Evolutionary conservation across 352 stramenopile species (phyloP).

Genomic region (Globisporangium nunn): DNA sequence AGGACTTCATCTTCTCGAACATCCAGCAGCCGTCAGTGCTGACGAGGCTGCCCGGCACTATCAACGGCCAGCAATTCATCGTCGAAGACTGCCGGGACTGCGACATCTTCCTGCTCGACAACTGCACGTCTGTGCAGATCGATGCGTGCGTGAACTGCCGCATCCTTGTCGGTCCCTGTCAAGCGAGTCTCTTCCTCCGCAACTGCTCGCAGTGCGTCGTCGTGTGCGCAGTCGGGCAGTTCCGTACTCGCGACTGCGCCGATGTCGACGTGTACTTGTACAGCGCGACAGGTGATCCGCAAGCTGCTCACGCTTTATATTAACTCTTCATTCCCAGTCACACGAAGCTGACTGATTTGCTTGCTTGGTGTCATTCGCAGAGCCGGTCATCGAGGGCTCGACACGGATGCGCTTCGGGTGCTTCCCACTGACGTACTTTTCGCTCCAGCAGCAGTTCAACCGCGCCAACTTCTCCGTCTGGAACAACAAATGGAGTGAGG

Average conservation of each 20-base stretch:
- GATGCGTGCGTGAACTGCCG: conserved; percentile 63
- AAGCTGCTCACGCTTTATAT: neutral
- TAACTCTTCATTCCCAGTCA: neutral
- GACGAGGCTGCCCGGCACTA: conserved; percentile 44
- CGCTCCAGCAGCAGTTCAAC: conserved; percentile 58
- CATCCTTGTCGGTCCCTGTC: conserved; percentile 61
- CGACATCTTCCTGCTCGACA: conserved; percentile 71
- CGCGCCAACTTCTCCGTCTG: conserved; percentile 64
- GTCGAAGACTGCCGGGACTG: conserved; percentile 65
- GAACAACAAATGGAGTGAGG: conserved; percentile 83
- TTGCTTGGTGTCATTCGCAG: conserved; percentile 11
- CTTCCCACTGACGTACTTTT: conserved; percentile 65
- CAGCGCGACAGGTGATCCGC: conserved; percentile 34
- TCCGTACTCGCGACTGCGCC: conserved; percentile 60
- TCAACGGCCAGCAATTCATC: conserved; percentile 79
- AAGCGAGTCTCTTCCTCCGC: conserved; percentile 64
- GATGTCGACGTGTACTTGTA: conserved; percentile 62
- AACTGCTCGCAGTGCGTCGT: conserved; percentile 58
- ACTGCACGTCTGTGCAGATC: conserved; percentile 74
- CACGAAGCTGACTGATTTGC: neutral
- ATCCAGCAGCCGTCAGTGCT: conserved; percentile 32
- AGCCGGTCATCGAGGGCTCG: conserved; percentile 69
- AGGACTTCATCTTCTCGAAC: conserved; percentile 64
- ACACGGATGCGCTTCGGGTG: conserved; percentile 49
- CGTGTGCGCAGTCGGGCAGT: conserved; percentile 65